Evolutionary conservation across 352 stramenopile species (phyloP), one percentile per base, ranked within the genome.

Genomic region (Bremia lactucae): DNA sequence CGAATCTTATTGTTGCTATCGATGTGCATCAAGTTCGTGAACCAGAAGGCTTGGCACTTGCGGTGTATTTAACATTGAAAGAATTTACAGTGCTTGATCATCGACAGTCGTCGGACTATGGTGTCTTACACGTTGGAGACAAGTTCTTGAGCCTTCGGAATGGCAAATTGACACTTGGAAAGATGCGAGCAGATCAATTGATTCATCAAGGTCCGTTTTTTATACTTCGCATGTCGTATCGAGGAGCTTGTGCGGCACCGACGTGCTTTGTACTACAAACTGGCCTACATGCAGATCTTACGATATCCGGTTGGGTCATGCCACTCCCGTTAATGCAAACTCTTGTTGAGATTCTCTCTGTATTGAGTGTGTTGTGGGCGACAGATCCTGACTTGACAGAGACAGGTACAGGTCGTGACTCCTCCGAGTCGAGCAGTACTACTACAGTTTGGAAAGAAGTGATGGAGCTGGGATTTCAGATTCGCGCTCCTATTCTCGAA

Each of bases 81-180:
- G 72, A 74, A 37, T 55, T 89, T 3, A 83, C 66, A 7, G 62
- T 72, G 20, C 36, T 76, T 10, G 79, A 91, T 21, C 73, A 89
- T 49, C 73, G 79, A 0, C 72, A 83, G 47, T 70, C 61, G 13
- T 80, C 66, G 8, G 82, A 81, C 34, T 78, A 87, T 20, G 78
- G 62, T 15, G 45, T 94, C 4, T 55, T 94, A 8, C 79, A 94
- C 44, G 49, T 94, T 14, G 82, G 82, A 0, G 75, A 94, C 43
- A 78, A 83, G 14, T 94, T 94, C 52, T 55, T 94, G 21, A 78
- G 51, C 13, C 55, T 89, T 28, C 85, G 89, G 29, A 84, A 87
- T 37, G 80, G 80, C 1, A 39, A 79, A 6, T 52, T 94, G 25
- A 79, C 64, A 0, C 72, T 78, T 13, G 62, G 75, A 8, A 81